Evolutionary conservation across 73 alveolate genomes (phyloP).

Genomic region (Paramecium sexaurelia): DNA sequence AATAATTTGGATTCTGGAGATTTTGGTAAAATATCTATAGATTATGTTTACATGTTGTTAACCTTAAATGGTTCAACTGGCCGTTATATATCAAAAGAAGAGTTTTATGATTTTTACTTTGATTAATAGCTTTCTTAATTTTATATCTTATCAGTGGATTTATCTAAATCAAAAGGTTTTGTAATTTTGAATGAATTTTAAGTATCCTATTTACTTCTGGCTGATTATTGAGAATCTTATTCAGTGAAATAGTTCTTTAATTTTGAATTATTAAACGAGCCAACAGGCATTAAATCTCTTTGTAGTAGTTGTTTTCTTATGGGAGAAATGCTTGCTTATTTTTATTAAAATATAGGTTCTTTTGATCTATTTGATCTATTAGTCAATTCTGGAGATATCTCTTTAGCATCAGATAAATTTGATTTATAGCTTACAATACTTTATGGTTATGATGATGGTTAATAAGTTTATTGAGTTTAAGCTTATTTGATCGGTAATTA

Average conservation of each 20-base stretch:
- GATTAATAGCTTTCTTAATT: not conserved
- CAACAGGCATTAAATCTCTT: conserved; percentile 52
- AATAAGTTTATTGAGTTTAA: not conserved
- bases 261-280: conserved; percentile 41
- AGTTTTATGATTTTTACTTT: not conserved
- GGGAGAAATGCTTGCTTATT: not conserved
- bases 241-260: conserved; percentile 38
- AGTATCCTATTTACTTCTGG: conserved; percentile 29
- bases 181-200: not conserved
- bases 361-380: conserved; percentile 17
- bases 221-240: conserved; percentile 10
- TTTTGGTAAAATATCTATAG: not conserved
- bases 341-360: not conserved
- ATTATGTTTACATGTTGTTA: not conserved
- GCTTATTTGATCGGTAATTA: not conserved
- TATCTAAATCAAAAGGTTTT: conserved; percentile 7
- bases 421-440: not conserved
- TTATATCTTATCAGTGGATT: not conserved
- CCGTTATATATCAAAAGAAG: not conserved
- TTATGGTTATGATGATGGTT: not conserved
- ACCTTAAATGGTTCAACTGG: not conserved
- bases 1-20: not conserved
- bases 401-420: not conserved
- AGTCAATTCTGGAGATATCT: not conserved
- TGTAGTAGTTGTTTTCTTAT: not conserved